phyloP scores from a whole-genome alignment of 228 moss, liverwort and hornwort genomes.

The Sphagnum fallax region DNA sequence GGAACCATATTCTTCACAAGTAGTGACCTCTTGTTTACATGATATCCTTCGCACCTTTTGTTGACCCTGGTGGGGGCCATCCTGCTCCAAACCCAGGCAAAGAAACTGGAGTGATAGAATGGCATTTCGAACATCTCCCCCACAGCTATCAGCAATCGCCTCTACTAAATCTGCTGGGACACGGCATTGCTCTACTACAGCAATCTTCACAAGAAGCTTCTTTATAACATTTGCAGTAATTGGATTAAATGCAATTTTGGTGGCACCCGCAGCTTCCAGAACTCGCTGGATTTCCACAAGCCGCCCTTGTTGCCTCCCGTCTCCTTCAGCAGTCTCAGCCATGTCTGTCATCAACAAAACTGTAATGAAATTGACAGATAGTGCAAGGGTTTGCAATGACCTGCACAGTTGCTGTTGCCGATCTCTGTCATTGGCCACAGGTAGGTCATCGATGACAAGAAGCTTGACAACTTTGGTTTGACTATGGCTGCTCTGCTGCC shows the following conservation, averaged over 20 bases:
- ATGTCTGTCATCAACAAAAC: slow-evolving; percentile 70
- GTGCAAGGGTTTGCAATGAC: slow-evolving; percentile 33
- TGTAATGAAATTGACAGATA: slow-evolving; percentile 54
- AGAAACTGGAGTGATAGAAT: slow-evolving; percentile 79
- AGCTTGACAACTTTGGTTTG: slow-evolving; percentile 23
- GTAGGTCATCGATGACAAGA: slow-evolving; percentile 83
- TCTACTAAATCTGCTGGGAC: slow-evolving; percentile 39
- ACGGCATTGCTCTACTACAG: slow-evolving; percentile 46
- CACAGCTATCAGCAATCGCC: slow-evolving; percentile 71
- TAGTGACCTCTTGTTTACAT: slow-evolving; percentile 8
- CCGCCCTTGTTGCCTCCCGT: slow-evolving; percentile 23
- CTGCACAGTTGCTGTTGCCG: slow-evolving; percentile 49
- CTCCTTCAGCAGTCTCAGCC: slow-evolving; percentile 35
- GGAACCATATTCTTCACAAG: slow-evolving; percentile 1
- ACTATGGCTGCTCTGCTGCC: slow-evolving; percentile 5
- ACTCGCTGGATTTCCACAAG: slow-evolving; percentile 43
- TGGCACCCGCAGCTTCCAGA: slow-evolving; percentile 69
- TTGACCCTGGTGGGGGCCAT: slow-evolving; percentile 8
- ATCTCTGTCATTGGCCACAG: slow-evolving; percentile 39
- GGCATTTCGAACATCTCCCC: slow-evolving; percentile 86
- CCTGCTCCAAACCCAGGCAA: slow-evolving; percentile 30
- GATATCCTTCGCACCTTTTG: slow-evolving; percentile 13
- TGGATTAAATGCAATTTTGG: slow-evolving; percentile 83
- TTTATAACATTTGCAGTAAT: slow-evolving; percentile 63
- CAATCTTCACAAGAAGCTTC: slow-evolving; percentile 66